phyloP scores from a whole-genome alignment of 441 rosid species.

The Daphne laureola region DNA sequence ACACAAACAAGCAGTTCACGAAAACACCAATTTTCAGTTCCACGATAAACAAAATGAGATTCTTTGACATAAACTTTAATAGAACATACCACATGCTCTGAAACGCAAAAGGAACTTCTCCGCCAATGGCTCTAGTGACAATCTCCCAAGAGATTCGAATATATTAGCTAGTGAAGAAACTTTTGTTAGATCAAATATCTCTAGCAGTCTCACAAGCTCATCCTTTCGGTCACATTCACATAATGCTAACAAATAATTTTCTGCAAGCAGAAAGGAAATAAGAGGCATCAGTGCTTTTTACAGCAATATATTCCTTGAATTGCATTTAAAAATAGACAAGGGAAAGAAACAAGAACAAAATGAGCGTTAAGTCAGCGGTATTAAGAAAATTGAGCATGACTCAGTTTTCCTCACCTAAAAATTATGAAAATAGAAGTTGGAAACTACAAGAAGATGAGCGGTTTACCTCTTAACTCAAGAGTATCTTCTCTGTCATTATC shows the following conservation, averaged over 20 bases:
- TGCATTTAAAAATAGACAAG: too few relatives aligned
- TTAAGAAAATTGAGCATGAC: too few relatives aligned
- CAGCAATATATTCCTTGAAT: too few relatives aligned
- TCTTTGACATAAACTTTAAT: constrained; percentile 6
- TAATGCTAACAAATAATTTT: constrained; percentile 64
- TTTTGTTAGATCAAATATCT: constrained; percentile 47
- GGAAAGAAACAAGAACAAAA: too few relatives aligned
- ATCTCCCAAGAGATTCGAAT: constrained; percentile 63
- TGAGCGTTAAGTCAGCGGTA: too few relatives aligned
- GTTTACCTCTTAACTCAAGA: constrained; percentile 42
- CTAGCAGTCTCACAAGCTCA: constrained; percentile 49
- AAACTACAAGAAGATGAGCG: constrained; percentile 1
- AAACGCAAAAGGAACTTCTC: constrained; percentile 46
- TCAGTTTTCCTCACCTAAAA: too few relatives aligned
- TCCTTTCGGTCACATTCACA: constrained; percentile 49
- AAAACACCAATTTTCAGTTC: too few relatives aligned
- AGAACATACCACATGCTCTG: constrained; percentile 39
- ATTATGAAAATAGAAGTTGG: too few relatives aligned
- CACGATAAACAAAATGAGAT: background rate
- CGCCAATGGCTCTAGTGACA: constrained; percentile 41
- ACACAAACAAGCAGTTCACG: too few relatives aligned
- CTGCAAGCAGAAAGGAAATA: constrained; percentile 26
- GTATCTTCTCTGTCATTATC: constrained; percentile 22
- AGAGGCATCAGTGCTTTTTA: too few relatives aligned
- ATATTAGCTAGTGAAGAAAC: constrained; percentile 41